Evolutionary conservation across 1,284 basidiomycete genomes (phyloP), one percentile per base, ranked within the genome.

Genomic region (Xerocomus cyaneibrunnescens): DNA sequence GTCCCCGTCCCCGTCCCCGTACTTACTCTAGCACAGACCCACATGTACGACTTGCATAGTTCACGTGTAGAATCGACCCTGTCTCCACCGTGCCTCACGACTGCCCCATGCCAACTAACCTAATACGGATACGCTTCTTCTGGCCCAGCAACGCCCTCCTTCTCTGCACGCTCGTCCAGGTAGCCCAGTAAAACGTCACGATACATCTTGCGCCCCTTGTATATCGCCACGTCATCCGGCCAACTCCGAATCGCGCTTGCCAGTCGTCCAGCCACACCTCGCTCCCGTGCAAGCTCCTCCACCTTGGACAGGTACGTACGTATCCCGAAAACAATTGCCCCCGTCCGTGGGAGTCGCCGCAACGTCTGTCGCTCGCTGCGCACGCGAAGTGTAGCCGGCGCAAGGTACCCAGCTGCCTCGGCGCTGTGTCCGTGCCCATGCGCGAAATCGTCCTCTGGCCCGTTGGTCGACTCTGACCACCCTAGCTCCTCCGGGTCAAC

Each of bases 361-460:
- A 92, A 70, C 17, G 83, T 87, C 71, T 90, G 88, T 30, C 87
- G 74, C 64, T 92, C 89, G 12, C 80, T 78, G 30, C 89, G 75
- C 52, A 88, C 68, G 10, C 80, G 78, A 19, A 89, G 68, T 25
- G 74, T 79, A 28, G 73, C 69, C 19, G 79, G 72, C 23, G 62
- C 67, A 12, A 70, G 44, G 57, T 58, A 43, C 48, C 66, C 44
- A 28, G 58, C 45, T 41, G 61, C 48, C 32, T 55, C n/a, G 54
- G 67, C 44, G 38, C 64, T 60, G 55, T 62, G 60, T 51, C 69
- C 61, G 50, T 72, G 64, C 14, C 71, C 69, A 21, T 77, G 72
- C 17, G 66, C 63, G 55, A 77, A 81, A 17, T 60, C 66, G 53
- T 84, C 81, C 66, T 91, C 89, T 7, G 74, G 69, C 7, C 89